Base-by-base conservation (phyloP, 2,329 filamentous ascomycete species). In the Ophiocordyceps camponoti-saundersi region DNA sequence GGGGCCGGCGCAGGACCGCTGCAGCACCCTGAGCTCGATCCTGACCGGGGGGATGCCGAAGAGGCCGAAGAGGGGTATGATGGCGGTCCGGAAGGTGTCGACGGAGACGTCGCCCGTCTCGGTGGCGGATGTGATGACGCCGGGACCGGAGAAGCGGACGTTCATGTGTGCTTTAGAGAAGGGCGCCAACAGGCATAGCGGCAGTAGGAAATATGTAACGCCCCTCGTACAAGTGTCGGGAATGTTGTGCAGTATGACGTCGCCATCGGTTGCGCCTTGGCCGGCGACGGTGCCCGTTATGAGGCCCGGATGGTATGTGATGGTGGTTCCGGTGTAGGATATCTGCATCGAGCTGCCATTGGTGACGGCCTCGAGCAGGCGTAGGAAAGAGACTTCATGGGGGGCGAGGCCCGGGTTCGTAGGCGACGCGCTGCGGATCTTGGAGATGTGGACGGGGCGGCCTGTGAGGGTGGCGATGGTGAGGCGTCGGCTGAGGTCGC, bases 291-390 rank as follows among this genome's bases (percentile, higher is more conserved):
- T 83, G 51, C 92, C 92, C 0, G 87, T 92, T 57, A 98, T 93
- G 40, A 98, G 71, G 34, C 92, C 92, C 0, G 92, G 92, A 53
- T 85, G 83, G 67, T 93, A 98, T 36, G 89, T 82, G 48, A 98
- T 77, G 1, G 87, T 89, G 0, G 92, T 96, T 60, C 92, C 92
- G 1, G 88, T 95, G 67, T 94, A 92, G 12, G 88, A 95, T 55
- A 98, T 95, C 59, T 95, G 89, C 67, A 96, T 87, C 48, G 84
- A 80, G 48, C 85, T 85, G 66, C 92, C 92, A 71, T 98, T 98
- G 59, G 92, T 98, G 57, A 98, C 75, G 54, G 86, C 77, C 64
- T 96, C 92, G 59, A 98, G 80, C 18, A 98, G 83, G 48, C 92
- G 89, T 30, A 98, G 76, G 64, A 98, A 90, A 44, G 92, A 96